Evolutionary conservation across 2,329 filamentous ascomycete species (phyloP), one percentile per base, ranked within the genome.

Genomic region (Magnaporthales sp.): DNA sequence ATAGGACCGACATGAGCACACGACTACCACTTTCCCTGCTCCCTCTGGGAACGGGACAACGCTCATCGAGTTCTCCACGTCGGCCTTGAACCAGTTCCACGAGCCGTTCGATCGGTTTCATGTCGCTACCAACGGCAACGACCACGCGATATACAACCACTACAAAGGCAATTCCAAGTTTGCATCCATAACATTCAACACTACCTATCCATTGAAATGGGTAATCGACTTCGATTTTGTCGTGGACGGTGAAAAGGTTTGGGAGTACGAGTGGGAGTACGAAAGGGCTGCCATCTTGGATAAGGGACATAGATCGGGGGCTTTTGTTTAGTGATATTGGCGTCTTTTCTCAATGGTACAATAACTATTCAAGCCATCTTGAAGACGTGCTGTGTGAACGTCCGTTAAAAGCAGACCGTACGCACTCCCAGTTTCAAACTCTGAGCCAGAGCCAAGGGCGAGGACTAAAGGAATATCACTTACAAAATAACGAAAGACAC

Each of bases 1-100:
- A 10, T 7, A 63, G 61, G 95, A 99, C 73, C 84, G 95, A 19
- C 95, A 99, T 74, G 95, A 99, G 76, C 98, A 98, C 76, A 95
- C 91, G 1, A 93, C 94, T 0, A 98, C 94, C 0, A 88, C 89
- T 62, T 90, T 90, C 78, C 89, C 83, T 19, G 88, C 84, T 19
- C 81, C 71, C 66, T 83, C 80, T 66, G 83, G 86, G 0, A 78
- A 86, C 63, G 83, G 78, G 51, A 85, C 87, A 1, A 83, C 89
- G 0, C 90, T 96, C 0, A 89, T 96, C 72, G 95, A 99, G 76
- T 98, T 97, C 77, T 95, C 91, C 29, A 93, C 91, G 0, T 94
- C 91, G 66, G 95, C 95, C 0, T 76, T 99, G 65, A 96, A 89
- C 75, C 96, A 98, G 83, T 99, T 99, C 75, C 96, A 95, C 71